A percentile compares a stretch with the other conserved stretches of the same genome.
phyloP scores from a whole-genome alignment of 768 basidiomycete genomes.

The Suillus bovinus region DNA sequence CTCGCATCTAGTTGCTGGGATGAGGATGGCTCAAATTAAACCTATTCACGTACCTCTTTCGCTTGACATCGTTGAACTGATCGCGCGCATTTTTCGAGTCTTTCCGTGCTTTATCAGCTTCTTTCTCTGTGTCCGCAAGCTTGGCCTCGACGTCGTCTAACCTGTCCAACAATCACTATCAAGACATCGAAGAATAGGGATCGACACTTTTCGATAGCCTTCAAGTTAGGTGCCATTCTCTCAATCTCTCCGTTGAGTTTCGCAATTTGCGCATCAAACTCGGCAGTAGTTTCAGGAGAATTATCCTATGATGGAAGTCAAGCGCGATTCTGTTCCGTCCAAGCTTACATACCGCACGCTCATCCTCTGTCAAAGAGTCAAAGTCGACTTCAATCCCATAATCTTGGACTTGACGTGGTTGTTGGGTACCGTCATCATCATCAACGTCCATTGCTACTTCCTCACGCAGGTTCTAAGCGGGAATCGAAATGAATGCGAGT shows the following conservation, averaged over 20 bases:
- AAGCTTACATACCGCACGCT: slow-evolving; percentile 53
- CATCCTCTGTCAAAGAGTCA: slow-evolving; percentile 68
- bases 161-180: slow-evolving; percentile 35
- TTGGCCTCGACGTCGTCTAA: slow-evolving; percentile 85
- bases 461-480: slow-evolving; percentile 70
- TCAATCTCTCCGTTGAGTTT: slow-evolving; percentile 83
- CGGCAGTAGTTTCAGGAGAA: slow-evolving; percentile 60
- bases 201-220: slow-evolving; percentile 84
- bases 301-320: slow-evolving; percentile 46
- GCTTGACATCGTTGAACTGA: slow-evolving; percentile 84
- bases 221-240: slow-evolving; percentile 94
- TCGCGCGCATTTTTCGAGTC: slow-evolving; percentile 91
- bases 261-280: slow-evolving; percentile 71
- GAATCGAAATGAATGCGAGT: slow-evolving; percentile 10
- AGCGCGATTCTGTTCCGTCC: background rate
- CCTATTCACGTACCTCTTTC: slow-evolving; percentile 56
- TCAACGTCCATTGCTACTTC: slow-evolving; percentile 93
- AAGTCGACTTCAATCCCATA: slow-evolving; percentile 94
- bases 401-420: slow-evolving; percentile 68
- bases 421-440: slow-evolving; percentile 78
- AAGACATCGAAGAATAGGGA: background rate
- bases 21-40: slow-evolving; percentile 3
- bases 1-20: slow-evolving; percentile 51
- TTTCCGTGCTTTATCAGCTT: slow-evolving; percentile 89
- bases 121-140: slow-evolving; percentile 85